Evolutionary conservation across 306 rosid genomes (phyloP).

Genomic region (Cucumis hystrix): DNA sequence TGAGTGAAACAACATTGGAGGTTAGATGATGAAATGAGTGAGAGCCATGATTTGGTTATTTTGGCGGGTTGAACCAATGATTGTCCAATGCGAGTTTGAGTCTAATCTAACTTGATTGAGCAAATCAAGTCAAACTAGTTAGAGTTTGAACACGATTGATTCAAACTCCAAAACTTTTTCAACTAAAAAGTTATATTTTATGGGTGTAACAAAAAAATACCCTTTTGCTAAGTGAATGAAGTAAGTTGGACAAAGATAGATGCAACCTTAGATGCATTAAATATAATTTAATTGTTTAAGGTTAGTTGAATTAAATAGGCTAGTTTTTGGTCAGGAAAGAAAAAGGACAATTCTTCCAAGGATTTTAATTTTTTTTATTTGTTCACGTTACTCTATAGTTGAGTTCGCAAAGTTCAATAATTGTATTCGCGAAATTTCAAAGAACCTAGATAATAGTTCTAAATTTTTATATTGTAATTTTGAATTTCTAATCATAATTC

Average conservation of each 20-base stretch:
- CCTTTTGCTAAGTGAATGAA: too few species aligned
- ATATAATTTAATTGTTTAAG: not conserved
- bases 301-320: not conserved
- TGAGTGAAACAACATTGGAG: not conserved
- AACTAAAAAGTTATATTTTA: not conserved
- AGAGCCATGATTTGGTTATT: not conserved
- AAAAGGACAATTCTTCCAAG: not conserved
- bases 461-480: not conserved
- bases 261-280: not conserved
- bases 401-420: not conserved
- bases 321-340: not conserved
- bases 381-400: not conserved
- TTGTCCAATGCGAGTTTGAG: not conserved
- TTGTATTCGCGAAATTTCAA: not conserved
- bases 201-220: not conserved
- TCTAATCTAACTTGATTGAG: not conserved
- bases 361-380: not conserved
- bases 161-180: not conserved
- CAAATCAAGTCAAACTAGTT: not conserved
- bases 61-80: not conserved
- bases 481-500: not conserved
- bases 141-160: not conserved
- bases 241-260: too few species aligned
- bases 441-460: not conserved
- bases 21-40: not conserved